phyloP scores from a whole-genome alignment of 2,329 filamentous ascomycete genomes.

The Fusarium sp. region DNA sequence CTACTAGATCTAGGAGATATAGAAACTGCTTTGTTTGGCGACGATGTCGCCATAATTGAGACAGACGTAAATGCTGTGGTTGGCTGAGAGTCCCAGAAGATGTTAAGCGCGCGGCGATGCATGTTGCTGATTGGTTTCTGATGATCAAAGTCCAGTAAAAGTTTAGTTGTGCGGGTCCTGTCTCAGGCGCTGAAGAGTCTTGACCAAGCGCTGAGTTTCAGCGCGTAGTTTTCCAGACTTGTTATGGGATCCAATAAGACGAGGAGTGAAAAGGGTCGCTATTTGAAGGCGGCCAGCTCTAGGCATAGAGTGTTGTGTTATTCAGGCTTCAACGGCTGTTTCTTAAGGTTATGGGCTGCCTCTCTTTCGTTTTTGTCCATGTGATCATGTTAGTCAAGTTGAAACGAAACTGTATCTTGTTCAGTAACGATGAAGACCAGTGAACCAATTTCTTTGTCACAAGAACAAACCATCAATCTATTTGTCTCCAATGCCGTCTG shows the following conservation, averaged over 20 bases:
- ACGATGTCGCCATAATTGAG: slow-evolving; percentile 20
- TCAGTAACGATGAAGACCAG: slow-evolving; percentile 3
- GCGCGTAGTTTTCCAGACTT: slow-evolving; percentile 19
- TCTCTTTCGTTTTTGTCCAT: slow-evolving; percentile 19
- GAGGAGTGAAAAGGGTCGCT: neutral
- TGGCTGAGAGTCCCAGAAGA: slow-evolving; percentile 42
- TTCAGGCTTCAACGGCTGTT: slow-evolving; percentile 16
- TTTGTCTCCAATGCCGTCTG: neutral
- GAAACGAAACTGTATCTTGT: neutral
- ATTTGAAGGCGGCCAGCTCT: neutral
- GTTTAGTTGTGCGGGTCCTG: slow-evolving; percentile 1
- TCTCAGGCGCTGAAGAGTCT: slow-evolving; percentile 11
- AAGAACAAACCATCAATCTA: slow-evolving; percentile 13
- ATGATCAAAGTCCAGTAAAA: slow-evolving; percentile 15
- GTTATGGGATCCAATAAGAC: slow-evolving; percentile 12
- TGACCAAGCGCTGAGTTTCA: slow-evolving; percentile 23
- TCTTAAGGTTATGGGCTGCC: slow-evolving; percentile 21
- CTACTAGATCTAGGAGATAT: slow-evolving; percentile 2
- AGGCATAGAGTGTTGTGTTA: neutral
- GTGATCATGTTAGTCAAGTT: neutral
- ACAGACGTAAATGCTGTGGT: slow-evolving; percentile 26
- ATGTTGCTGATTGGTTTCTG: slow-evolving; percentile 37
- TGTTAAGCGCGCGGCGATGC: slow-evolving; percentile 41
- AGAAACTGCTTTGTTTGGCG: slow-evolving; percentile 27
- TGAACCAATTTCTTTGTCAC: neutral